These are phyloP conservation scores for Monoraphidium neglectum DNA, from an alignment of 139 green algal genomes.

Conservation along the genomic window DNA sequence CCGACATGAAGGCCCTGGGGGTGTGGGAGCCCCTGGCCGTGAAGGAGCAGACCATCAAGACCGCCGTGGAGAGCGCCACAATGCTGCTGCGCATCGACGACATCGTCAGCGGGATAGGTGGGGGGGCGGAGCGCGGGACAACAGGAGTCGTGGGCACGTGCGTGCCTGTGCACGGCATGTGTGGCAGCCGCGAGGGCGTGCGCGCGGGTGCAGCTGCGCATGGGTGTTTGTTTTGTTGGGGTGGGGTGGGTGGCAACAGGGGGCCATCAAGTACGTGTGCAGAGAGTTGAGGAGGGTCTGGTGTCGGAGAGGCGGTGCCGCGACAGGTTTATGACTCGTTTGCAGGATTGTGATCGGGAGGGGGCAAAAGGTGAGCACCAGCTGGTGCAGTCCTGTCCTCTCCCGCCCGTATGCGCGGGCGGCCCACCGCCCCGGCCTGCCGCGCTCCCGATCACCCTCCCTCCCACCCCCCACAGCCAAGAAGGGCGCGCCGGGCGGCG, in stretches of 20 bases:
- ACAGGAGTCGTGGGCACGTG: conserved; percentile 19
- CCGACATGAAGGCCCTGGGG: conserved; percentile 94
- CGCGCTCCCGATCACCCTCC: neutral
- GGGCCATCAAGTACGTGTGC: neutral
- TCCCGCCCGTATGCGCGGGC: neutral
- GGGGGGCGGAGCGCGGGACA: no score
- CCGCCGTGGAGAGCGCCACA: conserved; percentile 85
- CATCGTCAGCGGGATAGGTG: conserved; percentile 93
- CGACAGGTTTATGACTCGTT: no score
- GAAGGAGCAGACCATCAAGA: conserved; percentile 97
- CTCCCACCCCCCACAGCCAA: neutral
- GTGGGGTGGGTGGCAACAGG: neutral
- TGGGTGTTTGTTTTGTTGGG: neutral
- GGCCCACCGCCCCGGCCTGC: neutral
- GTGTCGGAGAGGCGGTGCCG: neutral
- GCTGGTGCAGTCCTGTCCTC: no score
- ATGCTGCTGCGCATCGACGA: conserved; percentile 99
- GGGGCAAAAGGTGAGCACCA: neutral
- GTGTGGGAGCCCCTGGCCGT: conserved; percentile 98
- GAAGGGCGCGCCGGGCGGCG: neutral
- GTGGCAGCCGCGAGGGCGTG: neutral
- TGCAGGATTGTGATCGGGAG: no score
- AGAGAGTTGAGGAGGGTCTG: neutral
- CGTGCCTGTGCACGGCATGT: conserved; percentile 10
- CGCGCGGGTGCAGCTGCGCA: neutral